Evolutionary conservation across 192 early-diverging fungal genomes (phyloP), one percentile per base, ranked within the genome.

Genomic region (Spinellus fusiger): DNA sequence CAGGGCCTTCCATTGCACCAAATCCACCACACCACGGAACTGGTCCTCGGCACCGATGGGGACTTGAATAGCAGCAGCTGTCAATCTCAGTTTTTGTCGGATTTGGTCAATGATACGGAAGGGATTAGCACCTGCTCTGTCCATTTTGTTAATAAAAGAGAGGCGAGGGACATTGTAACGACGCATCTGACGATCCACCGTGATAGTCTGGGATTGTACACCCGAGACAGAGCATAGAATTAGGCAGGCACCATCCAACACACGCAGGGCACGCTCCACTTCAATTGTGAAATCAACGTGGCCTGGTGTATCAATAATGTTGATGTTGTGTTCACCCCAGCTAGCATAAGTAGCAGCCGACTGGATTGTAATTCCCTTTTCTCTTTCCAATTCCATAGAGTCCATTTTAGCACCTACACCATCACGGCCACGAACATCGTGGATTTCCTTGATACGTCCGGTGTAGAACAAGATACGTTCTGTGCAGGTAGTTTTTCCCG

Each of bases 341-440:
- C 77, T 71, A n/a, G 84, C 83, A 73, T 88, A 91, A 15, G 91
- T 93, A 23, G 91, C 89, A n/a, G 91, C 91, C 32, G 85, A 88
- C 75, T 91, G 88, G 63, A 93, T 93, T 27, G 91, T 93, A 63
- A 93, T 93, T 31, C 91, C 91, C 75, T 89, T 87, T 73, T 98
- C 96, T 61, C 94, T 82, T 80, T 97, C 96, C 22, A 97, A 80
- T 26, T 97, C 94, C 96, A 98, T 98, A 34, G 92, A 96, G 77
- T 99, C 96, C 96, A 99, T 99, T 67, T 93, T 97, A 12, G 96
- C 96, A 54, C 94, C 96, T 35, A 96, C 92, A 69, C 85, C 86
- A 69, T 93, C 89, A 62, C 81, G 83, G 61, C 89, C 89, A 62
- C 91, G 88, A 29, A 93, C 89, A 63, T 93, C 89, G 73, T 93